Percentiles rank a stretch among this genome's conserved stretches.
phyloP scores from a whole-genome alignment of 2,329 filamentous ascomycete species.

The Talaromyces rugulosus region DNA sequence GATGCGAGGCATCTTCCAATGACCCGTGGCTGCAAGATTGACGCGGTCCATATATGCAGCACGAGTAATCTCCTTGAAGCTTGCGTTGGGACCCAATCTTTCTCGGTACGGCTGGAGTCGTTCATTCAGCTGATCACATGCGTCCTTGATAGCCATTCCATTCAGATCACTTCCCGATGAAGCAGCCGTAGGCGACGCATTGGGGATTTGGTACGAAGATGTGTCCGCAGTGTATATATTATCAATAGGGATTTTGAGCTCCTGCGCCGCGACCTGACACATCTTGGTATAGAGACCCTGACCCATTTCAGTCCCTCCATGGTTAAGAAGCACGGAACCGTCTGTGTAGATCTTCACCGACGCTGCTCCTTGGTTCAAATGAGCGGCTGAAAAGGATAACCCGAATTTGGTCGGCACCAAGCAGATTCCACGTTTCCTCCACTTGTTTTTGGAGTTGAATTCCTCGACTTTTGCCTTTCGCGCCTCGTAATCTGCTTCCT shows the following conservation, averaged over 20 bases:
- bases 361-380: constrained; percentile 93
- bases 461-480: constrained; percentile 66
- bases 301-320: constrained; percentile 97
- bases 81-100: constrained; percentile 65
- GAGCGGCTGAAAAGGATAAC: constrained; percentile 83
- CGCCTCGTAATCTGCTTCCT: constrained; percentile 68
- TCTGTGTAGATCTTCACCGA: constrained; percentile 97
- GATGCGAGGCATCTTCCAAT: constrained; percentile 96
- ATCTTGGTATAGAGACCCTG: constrained; percentile 98
- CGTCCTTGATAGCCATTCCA: constrained; percentile 91
- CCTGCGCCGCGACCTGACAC: constrained; percentile 89
- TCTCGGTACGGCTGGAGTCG: constrained; percentile 80
- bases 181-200: constrained; percentile 87
- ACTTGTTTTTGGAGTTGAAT: constrained; percentile 84
- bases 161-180: constrained; percentile 94
- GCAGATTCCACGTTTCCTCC: constrained; percentile 87
- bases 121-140: constrained; percentile 84
- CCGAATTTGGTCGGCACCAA: constrained; percentile 96
- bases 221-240: constrained; percentile 90
- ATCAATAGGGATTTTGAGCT: constrained; percentile 72
- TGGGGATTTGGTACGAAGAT: constrained; percentile 90
- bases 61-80: constrained; percentile 84
- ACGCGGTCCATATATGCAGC: constrained; percentile 95
- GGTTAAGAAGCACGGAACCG: constrained; percentile 84
- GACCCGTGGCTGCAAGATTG: constrained; percentile 96